Conservation (phyloP, 2,329 filamentous ascomycete genomes). For the Zymoseptoria ardabiliae region DNA sequence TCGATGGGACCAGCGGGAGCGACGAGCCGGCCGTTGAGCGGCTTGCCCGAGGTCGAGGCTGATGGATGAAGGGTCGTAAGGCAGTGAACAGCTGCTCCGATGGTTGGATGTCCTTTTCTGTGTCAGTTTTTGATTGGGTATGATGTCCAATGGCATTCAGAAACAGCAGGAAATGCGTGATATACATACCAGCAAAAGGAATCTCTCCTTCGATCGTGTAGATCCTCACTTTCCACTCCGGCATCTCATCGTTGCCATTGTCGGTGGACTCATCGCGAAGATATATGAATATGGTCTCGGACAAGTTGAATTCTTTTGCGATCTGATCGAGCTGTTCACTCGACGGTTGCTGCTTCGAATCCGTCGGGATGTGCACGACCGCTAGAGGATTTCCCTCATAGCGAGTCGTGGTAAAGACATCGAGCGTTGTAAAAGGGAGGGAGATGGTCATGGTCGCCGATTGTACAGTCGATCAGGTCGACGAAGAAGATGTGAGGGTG, state of each 20-base stretch:
- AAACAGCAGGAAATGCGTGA: neutral
- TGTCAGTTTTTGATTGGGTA: neutral
- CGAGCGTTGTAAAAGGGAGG: slow-evolving; percentile 30
- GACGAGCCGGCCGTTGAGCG: slow-evolving; percentile 30
- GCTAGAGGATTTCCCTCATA: slow-evolving; percentile 50
- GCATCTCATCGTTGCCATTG: slow-evolving; percentile 10
- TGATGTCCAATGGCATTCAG: neutral
- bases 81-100: slow-evolving; percentile 48
- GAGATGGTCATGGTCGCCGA: neutral
- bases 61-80: slow-evolving; percentile 23
- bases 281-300: slow-evolving; percentile 51
- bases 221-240: slow-evolving; percentile 45
- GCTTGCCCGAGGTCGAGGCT: slow-evolving; percentile 6
- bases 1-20: slow-evolving; percentile 41
- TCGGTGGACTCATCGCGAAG: slow-evolving; percentile 15
- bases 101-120: slow-evolving; percentile 45
- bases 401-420: slow-evolving; percentile 44
- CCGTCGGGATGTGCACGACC: slow-evolving; percentile 42
- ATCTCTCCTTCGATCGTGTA: slow-evolving; percentile 46
- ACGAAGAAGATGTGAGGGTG: neutral
- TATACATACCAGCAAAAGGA: slow-evolving; percentile 41
- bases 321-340: slow-evolving; percentile 48
- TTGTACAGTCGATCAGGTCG: neutral
- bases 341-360: slow-evolving; percentile 26
- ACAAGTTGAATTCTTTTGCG: slow-evolving; percentile 51